These are phyloP conservation scores for Solanum peruvianum DNA, from an alignment of 257 asterid genomes.

Conservation along the genomic window DNA sequence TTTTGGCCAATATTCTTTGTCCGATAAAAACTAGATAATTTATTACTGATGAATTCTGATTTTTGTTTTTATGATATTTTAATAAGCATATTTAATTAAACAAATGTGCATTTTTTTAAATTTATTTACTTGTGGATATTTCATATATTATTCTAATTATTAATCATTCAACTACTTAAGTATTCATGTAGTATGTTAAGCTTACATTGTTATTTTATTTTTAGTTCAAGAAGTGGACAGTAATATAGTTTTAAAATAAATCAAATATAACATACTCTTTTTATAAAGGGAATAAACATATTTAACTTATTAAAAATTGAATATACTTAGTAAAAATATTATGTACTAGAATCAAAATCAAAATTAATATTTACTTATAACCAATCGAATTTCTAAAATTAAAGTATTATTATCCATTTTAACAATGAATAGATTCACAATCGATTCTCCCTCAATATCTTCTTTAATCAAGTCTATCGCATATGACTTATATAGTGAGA, in stretches of 20 bases:
- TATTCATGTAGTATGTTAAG: neutral
- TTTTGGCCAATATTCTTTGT: neutral
- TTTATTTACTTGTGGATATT: neutral
- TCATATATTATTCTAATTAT: neutral
- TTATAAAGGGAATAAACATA: neutral
- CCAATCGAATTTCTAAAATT: neutral
- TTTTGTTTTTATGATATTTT: neutral
- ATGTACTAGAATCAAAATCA: neutral
- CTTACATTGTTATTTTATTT: neutral
- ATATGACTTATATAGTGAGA: too few species aligned
- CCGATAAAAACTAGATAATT: neutral
- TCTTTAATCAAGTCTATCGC: too few species aligned
- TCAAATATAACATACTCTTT: neutral
- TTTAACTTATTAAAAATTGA: neutral
- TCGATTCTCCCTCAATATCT: too few species aligned
- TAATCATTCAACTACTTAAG: neutral
- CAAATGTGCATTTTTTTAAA: neutral
- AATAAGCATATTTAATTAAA: neutral
- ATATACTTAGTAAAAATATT: neutral
- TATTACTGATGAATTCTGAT: neutral
- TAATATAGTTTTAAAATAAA: neutral
- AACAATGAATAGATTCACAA: neutral
- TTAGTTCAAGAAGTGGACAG: too few species aligned
- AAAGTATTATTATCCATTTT: neutral
- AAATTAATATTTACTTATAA: neutral